Evolutionary conservation across 768 basidiomycete species (phyloP).

Genomic region (Lactifluus pinguis): DNA sequence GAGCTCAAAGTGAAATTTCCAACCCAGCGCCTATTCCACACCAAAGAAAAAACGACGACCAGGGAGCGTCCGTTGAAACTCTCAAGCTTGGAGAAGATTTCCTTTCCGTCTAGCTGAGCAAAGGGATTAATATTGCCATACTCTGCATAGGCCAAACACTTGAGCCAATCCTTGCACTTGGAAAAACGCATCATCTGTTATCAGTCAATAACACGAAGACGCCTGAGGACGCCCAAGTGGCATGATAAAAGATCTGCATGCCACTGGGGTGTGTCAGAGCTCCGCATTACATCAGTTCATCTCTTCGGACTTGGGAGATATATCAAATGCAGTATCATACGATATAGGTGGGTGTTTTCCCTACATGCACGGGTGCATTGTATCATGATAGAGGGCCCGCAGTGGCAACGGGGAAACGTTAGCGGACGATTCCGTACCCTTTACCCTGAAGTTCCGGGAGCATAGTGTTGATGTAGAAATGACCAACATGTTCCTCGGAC

Average conservation of each 20-base stretch:
- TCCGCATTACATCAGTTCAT: not conserved
- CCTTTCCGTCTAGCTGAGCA: not conserved
- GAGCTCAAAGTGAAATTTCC: not conserved
- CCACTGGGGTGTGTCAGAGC: not conserved
- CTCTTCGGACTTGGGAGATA: not conserved
- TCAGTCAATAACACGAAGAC: not conserved
- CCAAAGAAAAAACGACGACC: not conserved
- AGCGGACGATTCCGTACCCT: not conserved
- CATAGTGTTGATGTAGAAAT: not conserved
- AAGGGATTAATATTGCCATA: not conserved
- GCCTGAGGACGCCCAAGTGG: no score
- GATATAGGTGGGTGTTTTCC: not conserved
- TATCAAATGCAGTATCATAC: not conserved
- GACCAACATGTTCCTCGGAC: not conserved
- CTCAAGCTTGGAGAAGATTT: not conserved
- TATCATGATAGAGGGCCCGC: not conserved
- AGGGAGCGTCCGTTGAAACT: not conserved
- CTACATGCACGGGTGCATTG: not conserved
- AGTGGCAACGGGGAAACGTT: not conserved
- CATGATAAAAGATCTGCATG: not conserved
- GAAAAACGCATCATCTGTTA: not conserved
- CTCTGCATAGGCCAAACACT: not conserved
- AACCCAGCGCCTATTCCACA: not conserved
- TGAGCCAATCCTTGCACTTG: not conserved
- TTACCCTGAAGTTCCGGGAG: not conserved